Conservation (phyloP, 164 flowering plant species). For the Vitis riparia region DNA sequence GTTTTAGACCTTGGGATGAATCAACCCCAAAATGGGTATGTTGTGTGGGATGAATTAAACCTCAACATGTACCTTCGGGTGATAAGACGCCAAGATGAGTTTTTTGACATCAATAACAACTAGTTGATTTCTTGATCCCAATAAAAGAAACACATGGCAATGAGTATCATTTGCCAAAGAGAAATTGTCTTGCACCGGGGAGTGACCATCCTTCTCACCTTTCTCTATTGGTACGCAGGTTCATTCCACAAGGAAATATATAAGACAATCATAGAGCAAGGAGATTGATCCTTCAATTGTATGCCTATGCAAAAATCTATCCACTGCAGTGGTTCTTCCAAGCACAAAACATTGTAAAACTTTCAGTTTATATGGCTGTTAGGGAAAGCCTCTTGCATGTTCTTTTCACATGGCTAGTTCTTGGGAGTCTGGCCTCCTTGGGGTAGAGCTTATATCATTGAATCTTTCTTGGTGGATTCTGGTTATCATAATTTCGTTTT, state of each 20-base stretch:
- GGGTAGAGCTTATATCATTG: constrained; percentile 60
- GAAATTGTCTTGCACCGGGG: constrained; percentile 62
- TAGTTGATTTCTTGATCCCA: no score
- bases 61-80: no score
- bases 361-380: constrained; percentile 67
- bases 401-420: constrained; percentile 54
- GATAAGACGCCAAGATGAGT: no score
- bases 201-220: constrained; percentile 59
- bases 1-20: no score
- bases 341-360: constrained; percentile 80
- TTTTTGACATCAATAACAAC: no score
- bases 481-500: constrained; percentile 39
- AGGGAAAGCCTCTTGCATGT: constrained; percentile 55
- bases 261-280: constrained; percentile 53
- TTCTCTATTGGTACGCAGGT: constrained; percentile 69
- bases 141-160: constrained; percentile 32
- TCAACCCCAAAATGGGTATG: no score
- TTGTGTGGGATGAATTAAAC: no score
- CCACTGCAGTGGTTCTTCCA: constrained; percentile 85
- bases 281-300: constrained; percentile 65
- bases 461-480: constrained; percentile 84
- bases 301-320: constrained; percentile 64
- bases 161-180: constrained; percentile 76
- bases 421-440: constrained; percentile 64
- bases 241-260: constrained; percentile 40